phyloP scores from a whole-genome alignment of 805 yeast genomes.

The Kazachstania kunashirensis region DNA sequence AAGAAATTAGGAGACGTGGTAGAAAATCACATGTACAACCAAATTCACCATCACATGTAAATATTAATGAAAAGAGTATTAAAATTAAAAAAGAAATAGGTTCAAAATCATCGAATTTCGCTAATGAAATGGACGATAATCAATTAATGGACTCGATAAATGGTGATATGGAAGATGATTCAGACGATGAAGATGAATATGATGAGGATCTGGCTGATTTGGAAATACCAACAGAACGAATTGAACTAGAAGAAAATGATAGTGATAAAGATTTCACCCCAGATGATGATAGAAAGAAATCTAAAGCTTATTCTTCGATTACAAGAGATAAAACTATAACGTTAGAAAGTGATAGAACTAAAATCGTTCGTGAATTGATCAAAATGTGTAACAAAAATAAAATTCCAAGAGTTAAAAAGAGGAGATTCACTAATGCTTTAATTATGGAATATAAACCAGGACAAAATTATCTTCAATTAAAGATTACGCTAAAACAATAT shows the following conservation, averaged over 20 bases:
- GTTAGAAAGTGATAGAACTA: conserved; percentile 20
- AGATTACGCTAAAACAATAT: conserved; percentile 27
- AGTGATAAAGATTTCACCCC: conserved; percentile 20
- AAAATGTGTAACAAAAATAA: conserved; percentile 25
- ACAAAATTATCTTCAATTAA: conserved; percentile 10
- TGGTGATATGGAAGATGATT: conserved; percentile 8
- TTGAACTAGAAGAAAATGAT: conserved; percentile 4
- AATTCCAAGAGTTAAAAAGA: conserved; percentile 23
- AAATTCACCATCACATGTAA: too few species aligned
- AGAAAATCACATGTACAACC: too few species aligned
- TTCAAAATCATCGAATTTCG: too few species aligned
- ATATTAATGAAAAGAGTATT: too few species aligned
- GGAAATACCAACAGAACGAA: conserved; percentile 1
- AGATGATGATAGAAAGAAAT: conserved; percentile 8
- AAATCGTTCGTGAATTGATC: conserved; percentile 23
- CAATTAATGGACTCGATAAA: conserved; percentile 6
- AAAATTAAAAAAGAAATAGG: too few species aligned
- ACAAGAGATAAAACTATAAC: conserved; percentile 15
- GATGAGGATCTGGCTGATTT: conserved; percentile 6
- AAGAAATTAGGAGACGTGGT: too few species aligned
- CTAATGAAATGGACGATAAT: conserved; percentile 8
- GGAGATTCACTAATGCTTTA: conserved; percentile 26
- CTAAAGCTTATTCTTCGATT: neutral
- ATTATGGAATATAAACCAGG: conserved; percentile 19
- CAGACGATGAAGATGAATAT: conserved; percentile 6